Base-by-base conservation (phyloP, 352 stramenopile genomes). In the Phytophthora chlamydospora region DNA sequence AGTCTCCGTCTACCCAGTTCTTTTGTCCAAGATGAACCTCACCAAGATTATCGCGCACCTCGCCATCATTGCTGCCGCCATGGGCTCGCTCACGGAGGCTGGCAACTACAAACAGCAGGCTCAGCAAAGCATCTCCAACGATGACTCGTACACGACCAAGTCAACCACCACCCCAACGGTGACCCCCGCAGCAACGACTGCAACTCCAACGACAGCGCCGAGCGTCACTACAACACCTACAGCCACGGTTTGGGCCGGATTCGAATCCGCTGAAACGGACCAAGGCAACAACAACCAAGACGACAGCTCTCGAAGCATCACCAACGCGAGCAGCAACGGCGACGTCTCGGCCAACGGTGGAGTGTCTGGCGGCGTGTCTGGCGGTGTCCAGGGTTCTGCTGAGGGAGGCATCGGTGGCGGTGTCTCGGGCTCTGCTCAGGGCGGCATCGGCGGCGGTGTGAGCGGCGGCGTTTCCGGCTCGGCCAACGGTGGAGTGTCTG, bases 11-110 rank as follows among this genome's bases (percentile, higher is more conserved):
- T 29, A 54, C 6, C 33, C 39, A 53, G 21, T 45, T 17, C 47
- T 35, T 56, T 66, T 58, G 55, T 71, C 45, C 44, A 67, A 43
- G 44, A 74, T 74, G 60, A 70, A 71, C 60, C 53, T 66, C 40
- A 67, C 54, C 66, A 74, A 74, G 61, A 68, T 67, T 42, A 58
- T 74, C 56, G 54, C 66, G 24, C 60, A 74, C 56, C 60, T 74
- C 34, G 60, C 56, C 4, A 32, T 71, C 45, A 59, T 68, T 51
- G 52, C 43, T 5, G 44, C 53, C 34, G 44, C 60, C 27, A 67
- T 74, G 60, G 32, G 46, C 31, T 63, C 60, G 31, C 43, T 74
- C 31, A 40, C 66, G n/a, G 55, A 74, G 42, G 56, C 62, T 33
- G 62, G 56, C 12, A 40, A 38, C n/a, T 40, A 43, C n/a, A 49